phyloP scores from a whole-genome alignment of 2,329 filamentous ascomycete genomes.

The Metarhizium guizhouense region DNA sequence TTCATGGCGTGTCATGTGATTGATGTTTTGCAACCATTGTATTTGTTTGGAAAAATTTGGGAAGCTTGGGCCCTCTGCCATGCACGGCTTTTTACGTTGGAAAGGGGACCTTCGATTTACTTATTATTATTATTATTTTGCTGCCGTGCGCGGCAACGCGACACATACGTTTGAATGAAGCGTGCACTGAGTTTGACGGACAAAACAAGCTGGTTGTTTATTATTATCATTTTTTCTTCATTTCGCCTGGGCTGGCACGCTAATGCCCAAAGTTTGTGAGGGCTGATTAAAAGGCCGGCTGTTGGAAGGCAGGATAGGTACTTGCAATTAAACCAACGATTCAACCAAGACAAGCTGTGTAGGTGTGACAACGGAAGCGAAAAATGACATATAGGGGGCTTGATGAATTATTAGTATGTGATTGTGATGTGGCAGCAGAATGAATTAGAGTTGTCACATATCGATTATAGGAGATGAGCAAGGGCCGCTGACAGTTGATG shows the following conservation, averaged over 20 bases:
- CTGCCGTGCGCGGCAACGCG: background rate
- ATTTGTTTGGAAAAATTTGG: background rate
- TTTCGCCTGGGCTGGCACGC: background rate
- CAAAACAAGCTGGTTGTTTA: background rate
- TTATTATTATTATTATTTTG: background rate
- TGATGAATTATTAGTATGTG: too few relatives aligned
- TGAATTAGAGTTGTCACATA: too few relatives aligned
- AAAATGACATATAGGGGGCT: background rate
- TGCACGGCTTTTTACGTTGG: background rate
- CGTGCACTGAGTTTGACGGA: background rate
- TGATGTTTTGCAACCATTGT: background rate
- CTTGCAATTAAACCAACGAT: background rate
- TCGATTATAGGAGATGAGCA: too few relatives aligned
- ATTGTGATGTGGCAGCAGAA: too few relatives aligned
- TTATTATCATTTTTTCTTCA: too few relatives aligned
- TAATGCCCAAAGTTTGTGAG: background rate
- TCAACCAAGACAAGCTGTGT: background rate
- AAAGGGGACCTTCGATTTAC: background rate
- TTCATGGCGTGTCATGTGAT: background rate
- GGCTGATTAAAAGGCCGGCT: background rate
- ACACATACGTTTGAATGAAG: background rate
- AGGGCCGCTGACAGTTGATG: too few relatives aligned
- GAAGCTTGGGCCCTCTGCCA: background rate
- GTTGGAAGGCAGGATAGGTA: background rate
- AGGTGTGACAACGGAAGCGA: background rate